phyloP scores from a whole-genome alignment of 2,329 filamentous ascomycete genomes.

The Colletotrichum gigasporum region DNA sequence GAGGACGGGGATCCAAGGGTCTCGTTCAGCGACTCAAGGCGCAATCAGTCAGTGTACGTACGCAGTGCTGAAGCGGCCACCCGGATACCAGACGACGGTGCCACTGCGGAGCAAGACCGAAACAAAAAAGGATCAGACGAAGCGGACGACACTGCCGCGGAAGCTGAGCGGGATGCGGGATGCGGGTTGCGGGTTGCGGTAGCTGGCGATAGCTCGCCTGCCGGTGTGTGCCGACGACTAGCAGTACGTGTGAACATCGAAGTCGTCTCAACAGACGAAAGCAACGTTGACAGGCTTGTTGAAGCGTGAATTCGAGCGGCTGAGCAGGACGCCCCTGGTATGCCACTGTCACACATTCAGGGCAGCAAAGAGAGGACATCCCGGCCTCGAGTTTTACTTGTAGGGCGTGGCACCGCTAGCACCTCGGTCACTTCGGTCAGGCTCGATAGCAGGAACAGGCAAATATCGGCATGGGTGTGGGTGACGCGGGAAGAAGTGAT shows the following conservation, averaged over 20 bases:
- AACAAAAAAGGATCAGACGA: neutral
- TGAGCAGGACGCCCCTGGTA: constrained; percentile 5
- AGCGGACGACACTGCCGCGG: neutral
- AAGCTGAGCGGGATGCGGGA: neutral
- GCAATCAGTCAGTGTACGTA: neutral
- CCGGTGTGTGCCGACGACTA: neutral
- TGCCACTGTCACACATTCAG: constrained; percentile 3
- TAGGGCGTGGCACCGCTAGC: too few relatives aligned
- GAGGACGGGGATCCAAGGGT: neutral
- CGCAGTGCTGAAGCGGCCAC: neutral
- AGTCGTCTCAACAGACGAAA: neutral
- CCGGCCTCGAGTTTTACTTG: neutral
- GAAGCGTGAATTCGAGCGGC: constrained; percentile 6
- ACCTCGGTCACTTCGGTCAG: too few relatives aligned
- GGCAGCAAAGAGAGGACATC: neutral
- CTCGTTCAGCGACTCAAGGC: neutral
- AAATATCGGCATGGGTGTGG: neutral
- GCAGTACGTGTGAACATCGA: neutral
- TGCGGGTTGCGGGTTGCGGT: neutral
- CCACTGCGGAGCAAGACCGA: neutral
- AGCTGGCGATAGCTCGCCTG: neutral
- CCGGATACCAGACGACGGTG: neutral
- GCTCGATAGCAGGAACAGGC: too few relatives aligned
- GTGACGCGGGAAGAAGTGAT: constrained; percentile 6
- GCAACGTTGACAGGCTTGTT: neutral